Percentiles rank a stretch among this genome's conserved stretches.
phyloP scores from a whole-genome alignment of 2,329 filamentous ascomycete genomes.

The Fusarium sp. region DNA sequence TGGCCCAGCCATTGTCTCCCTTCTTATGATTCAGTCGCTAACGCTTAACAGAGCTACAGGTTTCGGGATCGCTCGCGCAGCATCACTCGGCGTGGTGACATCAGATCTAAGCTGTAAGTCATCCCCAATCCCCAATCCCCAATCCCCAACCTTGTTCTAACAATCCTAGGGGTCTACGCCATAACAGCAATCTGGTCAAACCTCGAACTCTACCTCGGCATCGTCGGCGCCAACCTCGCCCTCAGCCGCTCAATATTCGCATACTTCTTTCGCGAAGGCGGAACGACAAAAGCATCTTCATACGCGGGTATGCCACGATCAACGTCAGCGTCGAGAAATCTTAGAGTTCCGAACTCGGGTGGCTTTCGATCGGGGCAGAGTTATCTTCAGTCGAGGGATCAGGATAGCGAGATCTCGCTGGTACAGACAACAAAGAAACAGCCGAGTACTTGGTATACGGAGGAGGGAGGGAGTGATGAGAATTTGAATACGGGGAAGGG shows the following conservation, averaged over 20 bases:
- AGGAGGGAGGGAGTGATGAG: not conserved
- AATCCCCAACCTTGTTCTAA: not conserved
- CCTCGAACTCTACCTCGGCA: constrained; percentile 50
- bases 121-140: too few species aligned
- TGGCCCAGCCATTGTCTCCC: fast-evolving
- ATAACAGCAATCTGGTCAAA: constrained; percentile 52
- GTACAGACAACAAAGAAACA: constrained; percentile 15
- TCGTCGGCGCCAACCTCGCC: constrained; percentile 47
- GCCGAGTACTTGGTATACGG: constrained; percentile 10
- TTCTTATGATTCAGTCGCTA: not conserved
- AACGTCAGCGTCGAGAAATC: constrained; percentile 9
- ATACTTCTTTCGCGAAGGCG: constrained; percentile 18
- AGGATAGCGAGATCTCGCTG: constrained; percentile 35
- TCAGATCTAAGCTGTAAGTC: constrained; percentile 35
- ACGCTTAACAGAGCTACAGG: constrained; percentile 28
- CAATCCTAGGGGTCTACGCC: constrained; percentile 41
- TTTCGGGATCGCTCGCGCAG: constrained; percentile 33
- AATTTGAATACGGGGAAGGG: not conserved
- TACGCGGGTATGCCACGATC: constrained; percentile 3
- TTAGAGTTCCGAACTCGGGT: constrained; percentile 11
- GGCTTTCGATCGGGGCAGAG: constrained; percentile 7
- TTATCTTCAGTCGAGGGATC: not conserved
- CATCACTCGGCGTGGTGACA: constrained; percentile 31
- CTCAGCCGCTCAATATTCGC: constrained; percentile 34
- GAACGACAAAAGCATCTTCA: constrained; percentile 4